These are phyloP conservation scores for Silene coronaria DNA, from an alignment of 179 eudicot species.

Conservation along the genomic window DNA sequence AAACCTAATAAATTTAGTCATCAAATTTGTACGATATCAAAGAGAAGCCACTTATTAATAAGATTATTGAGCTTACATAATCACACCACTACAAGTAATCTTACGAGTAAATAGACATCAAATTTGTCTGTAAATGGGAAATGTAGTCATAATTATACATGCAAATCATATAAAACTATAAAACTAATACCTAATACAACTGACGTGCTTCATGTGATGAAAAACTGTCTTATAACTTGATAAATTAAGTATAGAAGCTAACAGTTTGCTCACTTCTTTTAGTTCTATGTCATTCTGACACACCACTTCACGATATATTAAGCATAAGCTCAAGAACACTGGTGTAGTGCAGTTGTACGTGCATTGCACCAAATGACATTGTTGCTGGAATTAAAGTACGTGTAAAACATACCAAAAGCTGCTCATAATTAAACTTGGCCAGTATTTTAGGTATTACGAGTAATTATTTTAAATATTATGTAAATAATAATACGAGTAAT, in stretches of 20 bases:
- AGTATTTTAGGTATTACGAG: no score
- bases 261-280: no score
- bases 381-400: no score
- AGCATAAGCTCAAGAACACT: no score
- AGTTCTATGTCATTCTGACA: no score
- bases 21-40: not conserved
- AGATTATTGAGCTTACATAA: not conserved
- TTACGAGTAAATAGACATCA: not conserved
- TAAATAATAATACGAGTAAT: no score
- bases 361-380: no score
- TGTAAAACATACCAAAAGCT: no score
- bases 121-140: not conserved
- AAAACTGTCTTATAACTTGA: not conserved
- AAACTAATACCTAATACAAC: not conserved
- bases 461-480: no score
- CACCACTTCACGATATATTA: no score
- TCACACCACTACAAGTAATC: constrained; percentile 10
- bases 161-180: not conserved
- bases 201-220: constrained; percentile 8
- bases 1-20: not conserved
- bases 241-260: not conserved
- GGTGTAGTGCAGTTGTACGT: no score
- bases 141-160: not conserved
- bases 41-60: not conserved
- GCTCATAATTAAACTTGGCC: no score